Evolutionary conservation across 2,329 filamentous ascomycete genomes (phyloP).

Genomic region (Colletotrichum sp.): DNA sequence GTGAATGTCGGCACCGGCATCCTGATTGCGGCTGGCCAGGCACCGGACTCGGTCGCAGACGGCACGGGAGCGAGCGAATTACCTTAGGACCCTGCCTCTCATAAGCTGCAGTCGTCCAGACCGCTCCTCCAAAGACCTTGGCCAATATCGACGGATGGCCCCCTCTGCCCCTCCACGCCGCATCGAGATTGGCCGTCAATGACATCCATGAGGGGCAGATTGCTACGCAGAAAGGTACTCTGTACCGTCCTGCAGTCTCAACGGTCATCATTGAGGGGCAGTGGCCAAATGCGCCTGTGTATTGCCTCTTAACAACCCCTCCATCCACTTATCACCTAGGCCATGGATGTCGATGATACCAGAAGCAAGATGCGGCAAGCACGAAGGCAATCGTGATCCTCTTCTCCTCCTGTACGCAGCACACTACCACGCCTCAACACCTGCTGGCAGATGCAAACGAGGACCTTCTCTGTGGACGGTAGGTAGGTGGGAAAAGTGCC

Average conservation of each 20-base stretch:
- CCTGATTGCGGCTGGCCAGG: neutral
- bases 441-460: neutral
- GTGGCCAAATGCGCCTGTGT: neutral
- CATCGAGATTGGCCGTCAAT: neutral
- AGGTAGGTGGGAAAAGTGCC: neutral
- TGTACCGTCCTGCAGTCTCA: neutral
- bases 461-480: neutral
- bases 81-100: neutral
- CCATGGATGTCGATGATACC: neutral
- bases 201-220: slow-evolving; percentile 3
- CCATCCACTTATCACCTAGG: neutral
- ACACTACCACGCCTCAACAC: neutral
- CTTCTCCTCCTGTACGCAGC: neutral
- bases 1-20: neutral
- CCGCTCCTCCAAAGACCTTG: slow-evolving; percentile 4
- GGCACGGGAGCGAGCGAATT: neutral
- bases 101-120: slow-evolving; percentile 5
- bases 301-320: neutral
- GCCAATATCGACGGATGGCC: neutral
- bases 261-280: neutral
- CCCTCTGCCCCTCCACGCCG: neutral
- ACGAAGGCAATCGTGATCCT: neutral
- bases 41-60: neutral
- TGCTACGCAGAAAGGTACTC: neutral
- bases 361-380: neutral